These are phyloP conservation scores for Xerocomus brunneocitrinus DNA, from an alignment of 768 basidiomycete genomes.

Conservation along the genomic window DNA sequence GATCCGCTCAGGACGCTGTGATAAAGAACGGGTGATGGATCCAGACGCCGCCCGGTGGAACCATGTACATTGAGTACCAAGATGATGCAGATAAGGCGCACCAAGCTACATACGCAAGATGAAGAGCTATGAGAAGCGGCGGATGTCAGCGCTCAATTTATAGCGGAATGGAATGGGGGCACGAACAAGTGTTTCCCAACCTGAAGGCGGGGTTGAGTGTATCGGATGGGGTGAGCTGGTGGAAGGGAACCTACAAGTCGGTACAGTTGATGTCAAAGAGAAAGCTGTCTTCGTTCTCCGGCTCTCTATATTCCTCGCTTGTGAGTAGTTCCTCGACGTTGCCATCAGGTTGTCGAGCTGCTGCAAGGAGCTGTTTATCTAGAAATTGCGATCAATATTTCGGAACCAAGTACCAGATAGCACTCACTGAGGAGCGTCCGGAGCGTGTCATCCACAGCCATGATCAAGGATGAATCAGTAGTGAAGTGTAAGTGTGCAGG, in stretches of 20 bases:
- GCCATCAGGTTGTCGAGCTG: constrained; percentile 19
- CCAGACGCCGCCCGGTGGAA: neutral
- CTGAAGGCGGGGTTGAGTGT: constrained; percentile 11
- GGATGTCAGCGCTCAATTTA: constrained; percentile 11
- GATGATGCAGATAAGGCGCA: neutral
- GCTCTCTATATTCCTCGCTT: constrained; percentile 18
- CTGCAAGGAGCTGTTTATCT: constrained; percentile 25
- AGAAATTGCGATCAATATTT: neutral
- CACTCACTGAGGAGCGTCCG: constrained; percentile 20
- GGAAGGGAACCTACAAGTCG: constrained; percentile 21
- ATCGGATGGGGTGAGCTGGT: neutral
- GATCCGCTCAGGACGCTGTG: constrained; percentile 15
- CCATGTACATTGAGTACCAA: neutral
- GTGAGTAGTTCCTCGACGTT: constrained; percentile 25
- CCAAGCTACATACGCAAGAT: constrained; percentile 26
- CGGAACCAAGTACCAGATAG: too few species aligned
- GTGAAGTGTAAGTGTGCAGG: neutral
- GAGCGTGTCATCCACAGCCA: constrained; percentile 13
- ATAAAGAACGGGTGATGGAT: neutral
- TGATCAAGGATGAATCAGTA: neutral
- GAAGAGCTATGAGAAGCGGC: constrained; percentile 22
- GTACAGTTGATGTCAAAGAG: constrained; percentile 31
- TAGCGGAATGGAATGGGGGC: neutral
- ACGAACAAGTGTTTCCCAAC: constrained; percentile 29
- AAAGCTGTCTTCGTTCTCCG: constrained; percentile 11